Conservation (phyloP, 2,329 filamentous ascomycete species). For the Ascochyta lentis region DNA sequence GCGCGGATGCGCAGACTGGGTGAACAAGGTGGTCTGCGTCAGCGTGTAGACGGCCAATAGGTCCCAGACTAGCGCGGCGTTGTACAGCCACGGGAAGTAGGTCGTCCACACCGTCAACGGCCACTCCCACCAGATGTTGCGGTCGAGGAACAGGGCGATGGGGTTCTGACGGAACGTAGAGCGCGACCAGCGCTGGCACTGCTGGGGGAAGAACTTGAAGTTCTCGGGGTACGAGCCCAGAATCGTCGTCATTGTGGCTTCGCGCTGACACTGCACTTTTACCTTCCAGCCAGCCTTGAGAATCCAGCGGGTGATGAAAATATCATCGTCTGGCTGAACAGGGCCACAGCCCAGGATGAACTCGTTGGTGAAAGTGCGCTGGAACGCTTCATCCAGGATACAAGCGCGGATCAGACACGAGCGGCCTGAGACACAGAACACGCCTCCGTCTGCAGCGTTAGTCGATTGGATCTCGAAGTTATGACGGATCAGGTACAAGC, state of each 20-base stretch:
- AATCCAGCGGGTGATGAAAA: slow-evolving; percentile 61
- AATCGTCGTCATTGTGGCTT: slow-evolving; percentile 58
- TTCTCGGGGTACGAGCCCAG: slow-evolving; percentile 37
- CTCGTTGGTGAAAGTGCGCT: slow-evolving; percentile 29
- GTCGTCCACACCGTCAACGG: slow-evolving; percentile 32
- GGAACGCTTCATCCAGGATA: slow-evolving; percentile 34
- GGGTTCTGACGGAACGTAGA: slow-evolving; percentile 36
- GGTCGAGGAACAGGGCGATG: slow-evolving; percentile 25
- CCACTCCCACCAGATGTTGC: slow-evolving; percentile 35
- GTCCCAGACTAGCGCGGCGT: slow-evolving; percentile 34
- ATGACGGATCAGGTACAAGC: slow-evolving; percentile 40
- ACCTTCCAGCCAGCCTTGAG: slow-evolving; percentile 57
- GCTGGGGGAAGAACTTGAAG: slow-evolving; percentile 30
- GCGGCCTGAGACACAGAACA: slow-evolving; percentile 44
- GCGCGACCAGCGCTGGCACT: slow-evolving; percentile 38
- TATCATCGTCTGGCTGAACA: slow-evolving; percentile 42
- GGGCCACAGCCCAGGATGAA: slow-evolving; percentile 27
- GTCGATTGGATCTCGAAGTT: slow-evolving; percentile 44
- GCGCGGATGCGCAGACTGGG: slow-evolving; percentile 1
- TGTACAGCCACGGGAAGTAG: slow-evolving; percentile 36
- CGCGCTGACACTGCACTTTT: slow-evolving; percentile 59
- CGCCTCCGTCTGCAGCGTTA: slow-evolving; percentile 41
- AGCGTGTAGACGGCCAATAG: slow-evolving; percentile 16
- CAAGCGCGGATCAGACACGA: slow-evolving; percentile 31
- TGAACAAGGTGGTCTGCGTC: slow-evolving; percentile 15